Percentiles rank a stretch among this genome's conserved stretches.
Conservation (phyloP, 768 basidiomycete genomes). For the Butyriboletus loyo region DNA sequence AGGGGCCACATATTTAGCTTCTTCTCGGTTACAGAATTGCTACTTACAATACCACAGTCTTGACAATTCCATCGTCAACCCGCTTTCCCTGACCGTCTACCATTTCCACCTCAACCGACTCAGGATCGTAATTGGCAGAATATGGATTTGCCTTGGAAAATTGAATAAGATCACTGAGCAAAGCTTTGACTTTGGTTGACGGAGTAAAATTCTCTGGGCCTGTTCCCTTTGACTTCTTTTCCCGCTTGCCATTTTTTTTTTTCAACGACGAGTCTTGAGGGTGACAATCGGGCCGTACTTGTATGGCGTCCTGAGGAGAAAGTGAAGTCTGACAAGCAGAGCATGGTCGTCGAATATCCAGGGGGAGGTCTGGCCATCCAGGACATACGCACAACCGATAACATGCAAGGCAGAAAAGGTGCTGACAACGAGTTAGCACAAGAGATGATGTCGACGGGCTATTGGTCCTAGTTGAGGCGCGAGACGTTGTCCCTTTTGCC, state of each 20-base stretch:
- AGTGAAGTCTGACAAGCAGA: constrained; percentile 75
- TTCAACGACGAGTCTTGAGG: constrained; percentile 44
- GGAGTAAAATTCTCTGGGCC: constrained; percentile 58
- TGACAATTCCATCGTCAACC: constrained; percentile 67
- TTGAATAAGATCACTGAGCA: constrained; percentile 74
- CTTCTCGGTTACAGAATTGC: constrained; percentile 11
- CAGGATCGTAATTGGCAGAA: constrained; percentile 83
- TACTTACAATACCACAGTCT: constrained; percentile 95
- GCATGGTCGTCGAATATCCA: constrained; percentile 62
- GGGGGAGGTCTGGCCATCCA: constrained; percentile 70
- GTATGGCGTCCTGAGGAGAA: constrained; percentile 71
- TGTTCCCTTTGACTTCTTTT: constrained; percentile 60
- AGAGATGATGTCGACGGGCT: constrained; percentile 65
- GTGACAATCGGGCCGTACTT: constrained; percentile 63
- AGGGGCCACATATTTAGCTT: constrained; percentile 12
- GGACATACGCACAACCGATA: constrained; percentile 78
- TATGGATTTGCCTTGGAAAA: constrained; percentile 84
- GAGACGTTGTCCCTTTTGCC: constrained; percentile 55
- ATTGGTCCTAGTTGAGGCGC: constrained; percentile 69
- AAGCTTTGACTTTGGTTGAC: constrained; percentile 86
- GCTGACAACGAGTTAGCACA: constrained; percentile 88
- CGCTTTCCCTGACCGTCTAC: constrained; percentile 71
- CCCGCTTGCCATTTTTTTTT: constrained; percentile 63
- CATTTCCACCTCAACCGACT: constrained; percentile 69
- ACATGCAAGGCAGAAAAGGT: constrained; percentile 86